Base-by-base conservation (phyloP, 208 protist species). In the Acanthamoeba comandoni region DNA sequence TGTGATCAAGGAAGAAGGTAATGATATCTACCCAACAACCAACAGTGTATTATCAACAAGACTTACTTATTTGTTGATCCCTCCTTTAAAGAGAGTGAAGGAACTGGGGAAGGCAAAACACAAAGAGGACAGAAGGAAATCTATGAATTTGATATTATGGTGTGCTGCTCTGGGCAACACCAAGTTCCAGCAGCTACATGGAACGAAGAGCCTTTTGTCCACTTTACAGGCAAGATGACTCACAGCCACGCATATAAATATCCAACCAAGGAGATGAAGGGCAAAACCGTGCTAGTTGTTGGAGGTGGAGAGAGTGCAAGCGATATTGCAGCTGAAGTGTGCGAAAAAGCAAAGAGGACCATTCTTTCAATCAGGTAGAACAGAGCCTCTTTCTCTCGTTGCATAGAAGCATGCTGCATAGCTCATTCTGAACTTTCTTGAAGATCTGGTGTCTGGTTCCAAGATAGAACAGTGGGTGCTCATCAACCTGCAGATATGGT, bases 401-500 rank as follows among this genome's bases (percentile, higher is more conserved):
- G 35, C 2, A 43, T 5, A 43, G 35, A 43, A 5, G 35, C 1
- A 5, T 1, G 35, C 35, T 43, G 35, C 35, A 43, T 43, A 43
- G 35, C 35, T 43, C 35, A 43, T 43, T 43, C 35, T 43, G 5
- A 43, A 43, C 35, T 43, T 43, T 43, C 5, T 7, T 65, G 22
- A 15, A 79, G 70, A 19, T 80, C 70, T n/a, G 77, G 77, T 19
- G 51, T 48, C 15, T 86, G 77, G 77, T 86, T 86, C 77, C 77
- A 86, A 58, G 77, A 86, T 35, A 26, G 77, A 8, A 67, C 77
- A 13, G 77, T 86, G 12, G 77, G 77, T 17, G 77, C 77, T 2
- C 9, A 86, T 5, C 77, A 86, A 35, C 77, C 77, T 24, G 77
- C 77, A 31, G 77, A 86, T 22, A 86, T 86, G 77, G 77, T 86